A percentile compares a stretch with the other conserved stretches of the same genome.
Conservation (phyloP, 345 rosid species). For the Mallotus nudiflorus region DNA sequence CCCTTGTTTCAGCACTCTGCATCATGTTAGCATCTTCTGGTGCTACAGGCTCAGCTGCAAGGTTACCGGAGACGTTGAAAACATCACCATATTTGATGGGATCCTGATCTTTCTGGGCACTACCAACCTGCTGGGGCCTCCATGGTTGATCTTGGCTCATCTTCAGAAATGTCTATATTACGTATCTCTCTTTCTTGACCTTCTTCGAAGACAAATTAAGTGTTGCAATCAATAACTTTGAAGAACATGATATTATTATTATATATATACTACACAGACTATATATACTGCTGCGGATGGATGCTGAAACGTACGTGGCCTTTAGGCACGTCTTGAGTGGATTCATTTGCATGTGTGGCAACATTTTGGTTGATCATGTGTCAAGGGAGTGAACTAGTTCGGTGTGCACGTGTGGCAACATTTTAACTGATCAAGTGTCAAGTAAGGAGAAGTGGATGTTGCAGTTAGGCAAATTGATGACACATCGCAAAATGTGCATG, state of each 20-base stretch:
- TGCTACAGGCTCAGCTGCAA: conserved; percentile 45
- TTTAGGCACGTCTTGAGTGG: too few species aligned
- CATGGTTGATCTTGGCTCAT: conserved; percentile 72
- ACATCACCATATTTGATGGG: conserved; percentile 62
- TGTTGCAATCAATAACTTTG: neutral
- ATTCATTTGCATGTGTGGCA: neutral
- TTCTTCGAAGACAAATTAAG: too few species aligned
- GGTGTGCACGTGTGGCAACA: neutral
- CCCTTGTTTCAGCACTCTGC: conserved; percentile 63
- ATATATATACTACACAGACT: neutral
- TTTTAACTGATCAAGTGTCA: neutral
- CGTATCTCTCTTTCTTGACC: neutral
- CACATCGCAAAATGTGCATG: too few species aligned
- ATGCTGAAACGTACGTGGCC: too few species aligned
- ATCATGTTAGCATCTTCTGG: conserved; percentile 76
- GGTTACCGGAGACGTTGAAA: conserved; percentile 56
- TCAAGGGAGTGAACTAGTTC: too few species aligned
- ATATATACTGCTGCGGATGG: neutral
- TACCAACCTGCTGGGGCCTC: conserved; percentile 28
- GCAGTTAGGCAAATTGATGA: too few species aligned
- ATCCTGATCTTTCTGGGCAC: conserved; percentile 24
- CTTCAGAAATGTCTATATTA: neutral
- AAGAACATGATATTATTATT: neutral
- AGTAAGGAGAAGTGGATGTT: neutral
- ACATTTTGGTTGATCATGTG: neutral